Base-by-base conservation (phyloP, 2,329 filamentous ascomycete genomes). In the Trichoderma gracile region DNA sequence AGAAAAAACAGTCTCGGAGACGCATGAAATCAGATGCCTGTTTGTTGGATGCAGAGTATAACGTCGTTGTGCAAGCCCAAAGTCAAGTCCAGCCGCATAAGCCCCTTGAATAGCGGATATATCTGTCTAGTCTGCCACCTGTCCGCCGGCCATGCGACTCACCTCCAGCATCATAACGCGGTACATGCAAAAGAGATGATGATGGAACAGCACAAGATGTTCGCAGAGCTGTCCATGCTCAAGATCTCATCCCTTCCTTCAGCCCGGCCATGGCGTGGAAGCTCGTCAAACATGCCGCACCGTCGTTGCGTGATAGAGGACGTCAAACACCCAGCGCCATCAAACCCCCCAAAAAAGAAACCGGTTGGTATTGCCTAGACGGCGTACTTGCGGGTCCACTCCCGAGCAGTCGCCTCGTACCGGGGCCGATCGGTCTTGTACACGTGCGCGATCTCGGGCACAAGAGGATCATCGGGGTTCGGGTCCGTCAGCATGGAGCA, bases 401-500 rank as follows among this genome's bases (percentile, higher is more conserved):
- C 95, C 73, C 94, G 86, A 67, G 95, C 95, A 65, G 93, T 98
- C 70, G 92, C 91, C 83, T 99, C 95, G 80, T 99, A 99, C 79
- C 93, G 87, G 73, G 91, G 88, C 73, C 93, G 91, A 80, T 99
- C 95, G 70, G 94, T 97, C 89, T 99, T 99, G 91, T 99, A 99
- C 77, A 98, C 93, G 77, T 99, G 95, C 74, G 95, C 95, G 75
- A 99, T 99, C 84, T 99, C 95, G 69, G 95, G 95, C 67, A 99
- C 95, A 71, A 99, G 89, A 76, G 95, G 95, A 80, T 99, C 95
- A 79, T 99, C 95, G 69, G 95, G 95, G 86, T 99, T 99, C 73
- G 95, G 95, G 82, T 99, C 95, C 76, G 95, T 99, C 79, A 99
- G 85, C 95, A 99, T 98, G 61, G 95, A 99, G 86, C 95, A 99